Evolutionary conservation across 176 grass and related monocot species (phyloP).

Genomic region (Juncus inflexus): DNA sequence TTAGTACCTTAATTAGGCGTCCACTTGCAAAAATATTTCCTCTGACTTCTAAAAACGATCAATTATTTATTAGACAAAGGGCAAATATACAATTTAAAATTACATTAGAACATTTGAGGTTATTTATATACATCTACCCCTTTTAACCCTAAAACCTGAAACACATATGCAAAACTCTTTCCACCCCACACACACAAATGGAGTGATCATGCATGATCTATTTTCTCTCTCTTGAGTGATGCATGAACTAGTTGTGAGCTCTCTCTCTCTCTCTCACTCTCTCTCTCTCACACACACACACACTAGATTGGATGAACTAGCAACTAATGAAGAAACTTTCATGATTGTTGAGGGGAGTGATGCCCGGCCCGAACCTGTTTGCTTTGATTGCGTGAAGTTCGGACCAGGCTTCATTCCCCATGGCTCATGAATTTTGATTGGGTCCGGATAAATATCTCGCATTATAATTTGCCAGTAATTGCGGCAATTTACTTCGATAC

Average conservation of each 20-base stretch:
- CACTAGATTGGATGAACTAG: background rate
- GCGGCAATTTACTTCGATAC: too few species aligned
- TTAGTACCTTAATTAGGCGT: slow-evolving; percentile 17
- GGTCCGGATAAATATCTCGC: background rate
- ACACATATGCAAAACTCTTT: slow-evolving; percentile 13
- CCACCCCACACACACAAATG: background rate
- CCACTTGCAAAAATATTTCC: slow-evolving; percentile 18
- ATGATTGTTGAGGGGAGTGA: slow-evolving; percentile 33
- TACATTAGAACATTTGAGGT: slow-evolving; percentile 14
- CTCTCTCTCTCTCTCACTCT: background rate
- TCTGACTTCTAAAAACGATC: background rate
- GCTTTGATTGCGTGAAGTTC: slow-evolving; percentile 6
- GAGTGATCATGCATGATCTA: too few species aligned
- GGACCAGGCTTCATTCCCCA: slow-evolving; percentile 53
- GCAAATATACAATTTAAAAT: background rate
- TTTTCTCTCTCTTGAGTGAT: background rate
- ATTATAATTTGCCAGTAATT: background rate
- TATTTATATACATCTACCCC: background rate
- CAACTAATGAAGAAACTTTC: background rate
- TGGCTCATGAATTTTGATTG: slow-evolving; percentile 24
- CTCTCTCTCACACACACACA: background rate
- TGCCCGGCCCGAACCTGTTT: slow-evolving; percentile 30
- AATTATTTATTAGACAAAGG: too few species aligned
- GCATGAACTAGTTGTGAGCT: background rate
- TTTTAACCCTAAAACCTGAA: slow-evolving; percentile 14